A percentile compares a stretch with the other conserved stretches of the same genome.
phyloP scores from a whole-genome alignment of 1,284 basidiomycete species.

The Fomes fomentarius region DNA sequence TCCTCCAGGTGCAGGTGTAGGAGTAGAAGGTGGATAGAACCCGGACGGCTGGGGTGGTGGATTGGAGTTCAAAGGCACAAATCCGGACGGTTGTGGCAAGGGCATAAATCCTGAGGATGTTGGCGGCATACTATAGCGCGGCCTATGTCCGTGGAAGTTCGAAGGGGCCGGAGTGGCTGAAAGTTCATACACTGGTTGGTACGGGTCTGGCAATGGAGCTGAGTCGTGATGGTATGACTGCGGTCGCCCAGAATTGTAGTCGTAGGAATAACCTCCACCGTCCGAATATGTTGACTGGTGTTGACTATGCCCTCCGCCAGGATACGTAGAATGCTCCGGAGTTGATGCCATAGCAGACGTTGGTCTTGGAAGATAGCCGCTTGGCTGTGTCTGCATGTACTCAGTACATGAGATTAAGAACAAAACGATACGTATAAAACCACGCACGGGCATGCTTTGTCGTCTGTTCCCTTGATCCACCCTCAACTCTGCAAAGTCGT shows the following conservation, averaged over 20 bases:
- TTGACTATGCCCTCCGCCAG: constrained; percentile 29
- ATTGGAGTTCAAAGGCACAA: constrained; percentile 36
- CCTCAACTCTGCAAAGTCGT: constrained; percentile 68
- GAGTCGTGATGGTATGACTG: constrained; percentile 36
- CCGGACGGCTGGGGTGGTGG: constrained; percentile 54
- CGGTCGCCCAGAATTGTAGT: constrained; percentile 39
- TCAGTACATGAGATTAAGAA: too few species aligned
- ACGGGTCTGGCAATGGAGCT: constrained; percentile 39
- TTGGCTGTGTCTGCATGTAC: constrained; percentile 33
- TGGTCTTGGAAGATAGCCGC: constrained; percentile 40
- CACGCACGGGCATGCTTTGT: constrained; percentile 68
- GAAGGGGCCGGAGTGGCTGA: constrained; percentile 34
- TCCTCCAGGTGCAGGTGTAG: constrained; percentile 28
- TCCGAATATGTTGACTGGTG: constrained; percentile 35
- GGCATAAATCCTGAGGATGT: constrained; percentile 70
- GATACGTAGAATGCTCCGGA: constrained; percentile 25
- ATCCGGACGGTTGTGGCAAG: constrained; percentile 36
- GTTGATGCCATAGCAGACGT: constrained; percentile 44
- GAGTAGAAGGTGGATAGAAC: constrained; percentile 43
- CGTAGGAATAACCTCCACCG: constrained; percentile 23
- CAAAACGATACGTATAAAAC: too few species aligned
- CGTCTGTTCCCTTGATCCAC: constrained; percentile 53
- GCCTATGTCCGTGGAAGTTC: constrained; percentile 42
- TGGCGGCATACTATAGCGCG: constrained; percentile 68
- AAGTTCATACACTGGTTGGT: constrained; percentile 62